phyloP scores from a whole-genome alignment of 2,329 filamentous ascomycete genomes.

The Bipolaris sorokiniana region DNA sequence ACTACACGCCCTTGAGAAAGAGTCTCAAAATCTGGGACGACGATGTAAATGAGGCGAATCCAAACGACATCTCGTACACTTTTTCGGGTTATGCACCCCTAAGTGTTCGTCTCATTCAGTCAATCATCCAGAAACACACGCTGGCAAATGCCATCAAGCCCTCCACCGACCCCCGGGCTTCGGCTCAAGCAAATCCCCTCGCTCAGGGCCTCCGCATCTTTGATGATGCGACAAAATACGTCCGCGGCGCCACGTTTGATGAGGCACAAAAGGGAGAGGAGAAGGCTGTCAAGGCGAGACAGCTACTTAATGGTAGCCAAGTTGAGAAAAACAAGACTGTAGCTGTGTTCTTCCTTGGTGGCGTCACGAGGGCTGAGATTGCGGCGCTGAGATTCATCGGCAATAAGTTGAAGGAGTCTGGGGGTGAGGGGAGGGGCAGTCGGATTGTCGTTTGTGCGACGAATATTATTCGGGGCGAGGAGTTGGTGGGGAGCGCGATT shows the following conservation, averaged over 20 bases:
- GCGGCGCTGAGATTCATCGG: slow-evolving; percentile 72
- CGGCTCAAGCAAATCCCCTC: slow-evolving; percentile 59
- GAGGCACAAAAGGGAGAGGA: slow-evolving; percentile 91
- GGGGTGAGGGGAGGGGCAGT: slow-evolving; percentile 68
- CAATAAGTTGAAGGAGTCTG: slow-evolving; percentile 71
- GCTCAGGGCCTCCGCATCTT: slow-evolving; percentile 91
- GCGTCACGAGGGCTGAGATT: slow-evolving; percentile 95
- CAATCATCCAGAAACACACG: slow-evolving; percentile 88
- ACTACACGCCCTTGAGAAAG: slow-evolving; percentile 88
- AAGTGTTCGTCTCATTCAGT: slow-evolving; percentile 89
- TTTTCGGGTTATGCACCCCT: slow-evolving; percentile 97
- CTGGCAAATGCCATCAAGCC: slow-evolving; percentile 66
- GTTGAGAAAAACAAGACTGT: slow-evolving; percentile 71
- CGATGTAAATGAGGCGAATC: slow-evolving; percentile 93
- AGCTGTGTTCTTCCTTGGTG: slow-evolving; percentile 97
- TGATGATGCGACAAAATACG: slow-evolving; percentile 87
- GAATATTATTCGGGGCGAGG: slow-evolving; percentile 85
- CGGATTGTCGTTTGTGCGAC: slow-evolving; percentile 93
- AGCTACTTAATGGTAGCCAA: slow-evolving; percentile 74
- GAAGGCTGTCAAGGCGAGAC: slow-evolving; percentile 85
- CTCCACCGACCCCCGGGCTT: slow-evolving; percentile 47
- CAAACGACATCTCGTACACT: slow-evolving; percentile 95
- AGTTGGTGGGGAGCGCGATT: slow-evolving; percentile 84
- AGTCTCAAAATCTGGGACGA: slow-evolving; percentile 89
- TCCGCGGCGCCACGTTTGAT: slow-evolving; percentile 87